Conservation (phyloP, 306 rosid genomes). For the Medicago ruthenica region DNA sequence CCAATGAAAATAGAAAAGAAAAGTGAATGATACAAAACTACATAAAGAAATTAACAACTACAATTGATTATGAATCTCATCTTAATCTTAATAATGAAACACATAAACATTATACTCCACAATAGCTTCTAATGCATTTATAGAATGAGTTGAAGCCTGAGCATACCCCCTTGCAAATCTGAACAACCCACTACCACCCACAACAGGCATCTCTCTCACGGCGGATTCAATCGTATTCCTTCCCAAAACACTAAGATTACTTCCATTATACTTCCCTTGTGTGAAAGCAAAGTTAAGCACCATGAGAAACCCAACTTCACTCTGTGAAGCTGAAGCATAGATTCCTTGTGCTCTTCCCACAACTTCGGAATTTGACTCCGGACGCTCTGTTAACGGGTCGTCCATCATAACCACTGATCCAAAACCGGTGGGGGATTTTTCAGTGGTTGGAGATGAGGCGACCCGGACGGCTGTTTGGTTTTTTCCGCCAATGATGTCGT, state of each 20-base stretch:
- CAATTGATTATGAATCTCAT: no score
- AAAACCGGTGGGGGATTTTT: conserved; percentile 41
- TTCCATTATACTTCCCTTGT: conserved; percentile 64
- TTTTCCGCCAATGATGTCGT: conserved; percentile 54
- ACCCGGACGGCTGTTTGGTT: conserved; percentile 57
- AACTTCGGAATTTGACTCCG: conserved; percentile 46
- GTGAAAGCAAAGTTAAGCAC: conserved; percentile 61
- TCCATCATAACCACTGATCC: conserved; percentile 66
- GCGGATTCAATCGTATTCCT: conserved; percentile 45
- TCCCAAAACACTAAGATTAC: conserved; percentile 67
- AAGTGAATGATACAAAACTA: background rate
- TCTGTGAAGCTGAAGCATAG: conserved; percentile 63
- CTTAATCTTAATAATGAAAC: conserved; percentile 49
- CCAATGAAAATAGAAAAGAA: no score
- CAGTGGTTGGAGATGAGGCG: conserved; percentile 44
- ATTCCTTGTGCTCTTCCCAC: conserved; percentile 76
- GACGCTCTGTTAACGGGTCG: conserved; percentile 58
- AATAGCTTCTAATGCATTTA: conserved; percentile 40
- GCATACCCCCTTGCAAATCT: conserved; percentile 74
- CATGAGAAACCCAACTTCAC: conserved; percentile 58
- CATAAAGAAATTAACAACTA: background rate
- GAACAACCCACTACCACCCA: conserved; percentile 75
- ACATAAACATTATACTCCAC: conserved; percentile 74
- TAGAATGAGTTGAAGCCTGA: conserved; percentile 49
- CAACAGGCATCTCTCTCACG: conserved; percentile 73